Percentiles rank a stretch among this genome's conserved stretches.
Conservation (phyloP, 176 grass and related monocot species). For the Oryza meridionalis region DNA sequence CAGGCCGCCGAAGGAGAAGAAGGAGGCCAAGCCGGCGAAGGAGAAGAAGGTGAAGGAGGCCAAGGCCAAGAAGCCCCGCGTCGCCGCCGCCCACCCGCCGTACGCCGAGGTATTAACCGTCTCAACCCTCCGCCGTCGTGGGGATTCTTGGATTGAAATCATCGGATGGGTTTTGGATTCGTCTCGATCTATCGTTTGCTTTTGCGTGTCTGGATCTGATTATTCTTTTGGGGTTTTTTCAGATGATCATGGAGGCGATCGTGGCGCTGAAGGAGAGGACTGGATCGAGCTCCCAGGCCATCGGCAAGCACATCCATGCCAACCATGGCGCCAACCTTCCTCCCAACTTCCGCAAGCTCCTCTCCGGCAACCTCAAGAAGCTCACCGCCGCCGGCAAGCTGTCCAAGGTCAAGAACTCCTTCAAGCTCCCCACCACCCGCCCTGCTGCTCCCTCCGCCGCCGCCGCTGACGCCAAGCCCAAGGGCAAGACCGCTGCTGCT, state of each 20-base stretch:
- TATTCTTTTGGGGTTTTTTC: background rate
- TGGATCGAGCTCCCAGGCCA: slow-evolving; percentile 83
- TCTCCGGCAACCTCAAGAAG: slow-evolving; percentile 67
- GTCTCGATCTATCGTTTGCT: background rate
- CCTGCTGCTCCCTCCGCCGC: background rate
- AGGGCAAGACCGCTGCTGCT: background rate
- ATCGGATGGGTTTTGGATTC: background rate
- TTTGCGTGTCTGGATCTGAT: background rate
- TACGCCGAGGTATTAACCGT: slow-evolving; percentile 62
- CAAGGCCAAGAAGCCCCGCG: slow-evolving; percentile 66
- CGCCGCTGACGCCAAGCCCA: background rate
- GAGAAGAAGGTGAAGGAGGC: slow-evolving; percentile 43
- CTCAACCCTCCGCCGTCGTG: background rate
- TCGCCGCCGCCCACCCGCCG: slow-evolving; percentile 54
- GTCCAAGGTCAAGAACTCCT: slow-evolving; percentile 75
- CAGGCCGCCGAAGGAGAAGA: background rate
- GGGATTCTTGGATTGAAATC: background rate
- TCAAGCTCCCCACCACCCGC: slow-evolving; percentile 49
- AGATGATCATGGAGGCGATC: slow-evolving; percentile 92
- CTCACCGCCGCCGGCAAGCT: slow-evolving; percentile 59
- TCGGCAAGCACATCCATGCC: slow-evolving; percentile 69
- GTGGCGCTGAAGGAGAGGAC: slow-evolving; percentile 71
- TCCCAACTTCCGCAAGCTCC: slow-evolving; percentile 62
- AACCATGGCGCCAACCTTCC: slow-evolving; percentile 66
- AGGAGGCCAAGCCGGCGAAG: background rate